These are phyloP conservation scores for Agapanthus africanus DNA, from an alignment of 106 monocot genomes.

Conservation along the genomic window DNA sequence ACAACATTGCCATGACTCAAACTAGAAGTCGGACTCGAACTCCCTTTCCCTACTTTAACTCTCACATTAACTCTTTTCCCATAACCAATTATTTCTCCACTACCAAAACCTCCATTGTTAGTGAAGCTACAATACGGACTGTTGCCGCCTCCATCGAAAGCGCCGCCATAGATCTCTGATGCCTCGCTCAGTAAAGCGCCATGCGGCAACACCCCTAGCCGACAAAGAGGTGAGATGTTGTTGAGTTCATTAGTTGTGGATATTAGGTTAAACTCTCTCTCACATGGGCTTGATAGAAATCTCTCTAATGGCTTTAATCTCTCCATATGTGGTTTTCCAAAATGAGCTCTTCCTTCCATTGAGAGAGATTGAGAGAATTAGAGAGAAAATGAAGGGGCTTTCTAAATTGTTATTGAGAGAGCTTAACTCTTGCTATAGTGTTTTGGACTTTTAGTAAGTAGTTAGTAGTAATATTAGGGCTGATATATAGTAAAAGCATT, in stretches of 20 bases:
- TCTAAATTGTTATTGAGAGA: no score
- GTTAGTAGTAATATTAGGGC: no score
- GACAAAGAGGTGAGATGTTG: neutral
- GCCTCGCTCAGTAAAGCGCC: neutral
- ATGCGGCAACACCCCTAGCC: neutral
- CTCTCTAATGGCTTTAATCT: conserved; percentile 19
- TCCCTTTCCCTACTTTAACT: conserved; percentile 1
- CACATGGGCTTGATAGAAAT: conserved; percentile 23
- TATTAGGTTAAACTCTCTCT: neutral
- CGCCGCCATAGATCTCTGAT: neutral
- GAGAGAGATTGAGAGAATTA: neutral
- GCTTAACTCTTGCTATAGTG: neutral
- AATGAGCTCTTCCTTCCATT: conserved; percentile 4
- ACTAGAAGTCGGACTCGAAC: neutral
- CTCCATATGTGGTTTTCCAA: neutral
- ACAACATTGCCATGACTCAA: conserved; percentile 12
- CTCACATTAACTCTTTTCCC: neutral
- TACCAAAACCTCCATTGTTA: neutral
- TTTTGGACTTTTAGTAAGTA: no score
- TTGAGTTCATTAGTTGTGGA: neutral
- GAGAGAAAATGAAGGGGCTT: neutral
- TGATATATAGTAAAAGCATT: neutral
- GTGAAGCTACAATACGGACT: neutral
- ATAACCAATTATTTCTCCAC: neutral
- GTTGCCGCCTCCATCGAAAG: neutral